Percentiles rank a stretch among this genome's conserved stretches.
These are phyloP conservation scores for Mycena venus DNA, from an alignment of 768 basidiomycete genomes.

Conservation along the genomic window DNA sequence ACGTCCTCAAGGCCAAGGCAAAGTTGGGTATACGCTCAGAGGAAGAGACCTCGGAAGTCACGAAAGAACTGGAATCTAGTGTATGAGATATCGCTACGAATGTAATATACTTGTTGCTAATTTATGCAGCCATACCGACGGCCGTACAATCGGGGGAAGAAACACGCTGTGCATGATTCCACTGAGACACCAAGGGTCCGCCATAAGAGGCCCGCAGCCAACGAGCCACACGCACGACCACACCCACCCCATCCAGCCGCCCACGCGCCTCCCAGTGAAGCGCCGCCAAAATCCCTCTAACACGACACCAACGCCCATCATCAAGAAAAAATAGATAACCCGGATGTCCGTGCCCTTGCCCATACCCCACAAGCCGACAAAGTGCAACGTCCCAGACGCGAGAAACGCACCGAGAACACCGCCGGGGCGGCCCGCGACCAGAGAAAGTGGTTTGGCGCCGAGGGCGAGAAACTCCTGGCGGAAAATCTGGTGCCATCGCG, in stretches of 20 bases:
- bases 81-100: background rate
- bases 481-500: conserved; percentile 79
- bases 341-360: conserved; percentile 63
- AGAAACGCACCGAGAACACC: conserved; percentile 70
- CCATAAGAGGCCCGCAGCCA: conserved; percentile 60
- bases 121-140: conserved; percentile 39
- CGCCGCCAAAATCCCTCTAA: conserved; percentile 63
- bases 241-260: conserved; percentile 61
- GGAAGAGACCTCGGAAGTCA: background rate
- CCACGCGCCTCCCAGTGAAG: conserved; percentile 59
- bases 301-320: conserved; percentile 66
- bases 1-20: conserved; percentile 55
- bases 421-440: conserved; percentile 62
- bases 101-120: background rate
- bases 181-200: conserved; percentile 63
- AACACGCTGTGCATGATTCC: conserved; percentile 58
- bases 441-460: conserved; percentile 60
- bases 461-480: conserved; percentile 67
- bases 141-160: conserved; percentile 50
- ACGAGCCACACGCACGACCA: conserved; percentile 67
- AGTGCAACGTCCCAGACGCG: conserved; percentile 72
- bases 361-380: conserved; percentile 71
- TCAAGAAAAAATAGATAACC: conserved; percentile 67
- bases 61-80: background rate
- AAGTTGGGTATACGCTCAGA: conserved; percentile 41